Evolutionary conservation across 2,329 filamentous ascomycete genomes (phyloP).

Genomic region (Cladosporium phlei): DNA sequence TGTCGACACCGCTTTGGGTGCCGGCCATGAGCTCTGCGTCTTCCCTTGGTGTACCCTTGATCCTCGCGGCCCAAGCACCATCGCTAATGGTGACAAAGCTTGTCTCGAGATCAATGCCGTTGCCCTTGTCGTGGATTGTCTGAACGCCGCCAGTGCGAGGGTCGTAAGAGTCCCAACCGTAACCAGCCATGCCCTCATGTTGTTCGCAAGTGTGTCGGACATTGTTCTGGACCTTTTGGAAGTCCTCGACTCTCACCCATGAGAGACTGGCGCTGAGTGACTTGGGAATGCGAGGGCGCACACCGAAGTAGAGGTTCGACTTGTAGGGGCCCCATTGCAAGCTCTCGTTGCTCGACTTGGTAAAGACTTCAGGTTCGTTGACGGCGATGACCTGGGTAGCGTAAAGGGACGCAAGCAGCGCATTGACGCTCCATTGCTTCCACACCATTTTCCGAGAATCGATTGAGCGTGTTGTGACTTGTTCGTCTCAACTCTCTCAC

Average conservation of each 20-base stretch:
- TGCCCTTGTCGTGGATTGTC: constrained; percentile 83
- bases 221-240: constrained; percentile 66
- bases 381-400: constrained; percentile 19
- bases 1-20: constrained; percentile 26
- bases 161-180: constrained; percentile 98
- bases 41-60: constrained; percentile 73
- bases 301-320: constrained; percentile 89
- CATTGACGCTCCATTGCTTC: constrained; percentile 20
- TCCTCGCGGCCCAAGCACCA: constrained; percentile 85
- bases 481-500: neutral
- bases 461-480: neutral
- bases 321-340: constrained; percentile 95
- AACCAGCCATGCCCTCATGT: constrained; percentile 86
- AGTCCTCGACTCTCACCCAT: constrained; percentile 84
- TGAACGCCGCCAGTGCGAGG: constrained; percentile 80
- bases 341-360: constrained; percentile 65
- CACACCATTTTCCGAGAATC: constrained; percentile 17
- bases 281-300: constrained; percentile 74
- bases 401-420: constrained; percentile 22
- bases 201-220: constrained; percentile 96
- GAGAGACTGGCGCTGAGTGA: constrained; percentile 78
- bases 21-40: constrained; percentile 49
- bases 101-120: constrained; percentile 84
- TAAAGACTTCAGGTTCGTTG: constrained; percentile 27
- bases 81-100: constrained; percentile 91